Base-by-base conservation (phyloP, 2,329 filamentous ascomycete species). In the Paraphaeosphaeria minitans region DNA sequence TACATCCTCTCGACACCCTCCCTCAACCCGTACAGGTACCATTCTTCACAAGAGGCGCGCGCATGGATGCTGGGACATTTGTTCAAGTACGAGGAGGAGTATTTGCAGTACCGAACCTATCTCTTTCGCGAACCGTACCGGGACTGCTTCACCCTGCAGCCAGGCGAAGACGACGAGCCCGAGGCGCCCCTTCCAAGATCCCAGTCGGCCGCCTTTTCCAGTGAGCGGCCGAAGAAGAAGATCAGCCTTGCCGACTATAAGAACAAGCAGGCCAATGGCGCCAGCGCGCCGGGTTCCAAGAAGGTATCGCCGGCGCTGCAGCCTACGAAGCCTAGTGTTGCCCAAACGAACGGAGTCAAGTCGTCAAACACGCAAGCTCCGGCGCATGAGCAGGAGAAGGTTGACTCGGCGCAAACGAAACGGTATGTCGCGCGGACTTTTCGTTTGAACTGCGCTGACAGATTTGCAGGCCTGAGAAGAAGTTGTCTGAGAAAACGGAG, bases 31-130 rank as follows among this genome's bases (percentile, higher is more conserved):
- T 82, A 80, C 63, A 74, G 75, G 55, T 78, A 82, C 57, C 69
- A 73, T 54, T 78, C 77, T n/a, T 70, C 72, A 37, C 73, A 79
- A 60, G 69, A 78, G 67, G 68, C 75, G 58, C 65, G 73, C 57
- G 70, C 72, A 58, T 82, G 80, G 80, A 77, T 77, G 60, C 55
- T 77, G 59, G 78, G 82, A 56, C 82, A 81, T 2, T 82, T 85
- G 4, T 89, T 87, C 72, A 74, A 77, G 52, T 74, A 73, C 19
- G 77, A 82, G 62, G 86, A 89, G 72, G 81, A 86, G 66, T 78
- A 82, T 65, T 77, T 86, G 53, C 86, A 88, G 69, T 88, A 88
- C 71, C 80, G 86, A 78, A 88, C 85, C 57, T 88, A 85, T 64
- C 75, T 85, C 55, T 84, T 82, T 56, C 84, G 86, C 70, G 83